A percentile compares a stretch with the other conserved stretches of the same genome.
phyloP scores from a whole-genome alignment of 441 rosid species.

The Macaranga tanarius region DNA sequence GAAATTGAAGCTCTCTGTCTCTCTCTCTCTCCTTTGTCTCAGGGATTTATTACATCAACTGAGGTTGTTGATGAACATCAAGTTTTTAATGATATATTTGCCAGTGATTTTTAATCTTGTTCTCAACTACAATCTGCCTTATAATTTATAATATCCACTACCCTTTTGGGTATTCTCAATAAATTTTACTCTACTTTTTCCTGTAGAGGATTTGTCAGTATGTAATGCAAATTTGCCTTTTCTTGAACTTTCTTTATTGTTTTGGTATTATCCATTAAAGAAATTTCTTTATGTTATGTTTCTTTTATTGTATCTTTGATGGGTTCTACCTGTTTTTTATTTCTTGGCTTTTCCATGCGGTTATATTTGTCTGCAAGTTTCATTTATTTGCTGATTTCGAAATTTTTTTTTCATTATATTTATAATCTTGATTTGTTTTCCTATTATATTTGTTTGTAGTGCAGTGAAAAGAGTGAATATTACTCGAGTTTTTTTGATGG shows the following conservation, averaged over 20 bases:
- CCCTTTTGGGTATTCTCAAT: constrained; percentile 19
- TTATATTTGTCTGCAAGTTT: constrained; percentile 21
- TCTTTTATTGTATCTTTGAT: constrained; percentile 11
- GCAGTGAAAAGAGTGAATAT: constrained; percentile 28
- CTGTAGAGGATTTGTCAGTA: constrained; percentile 19
- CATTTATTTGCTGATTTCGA: constrained; percentile 23
- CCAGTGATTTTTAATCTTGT: constrained; percentile 14
- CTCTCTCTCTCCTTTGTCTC: constrained; percentile 28
- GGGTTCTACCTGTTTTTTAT: constrained; percentile 18
- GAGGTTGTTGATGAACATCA: constrained; percentile 32
- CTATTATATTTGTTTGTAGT: neutral
- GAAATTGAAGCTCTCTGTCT: too few relatives aligned
- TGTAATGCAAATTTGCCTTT: constrained; percentile 24
- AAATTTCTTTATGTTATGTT: neutral
- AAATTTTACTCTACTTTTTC: constrained; percentile 19
- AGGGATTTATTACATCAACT: constrained; percentile 42
- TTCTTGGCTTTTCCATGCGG: constrained; percentile 19
- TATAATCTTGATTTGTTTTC: neutral
- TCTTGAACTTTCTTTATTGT: constrained; percentile 6
- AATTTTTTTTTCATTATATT: neutral
- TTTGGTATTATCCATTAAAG: constrained; percentile 13
- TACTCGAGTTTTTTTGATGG: constrained; percentile 37
- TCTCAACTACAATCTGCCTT: constrained; percentile 19
- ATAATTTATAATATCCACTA: constrained; percentile 15
- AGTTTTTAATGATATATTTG: constrained; percentile 12